Evolutionary conservation across 768 basidiomycete genomes (phyloP).

Genomic region (Boletus rufocinnamomeus): DNA sequence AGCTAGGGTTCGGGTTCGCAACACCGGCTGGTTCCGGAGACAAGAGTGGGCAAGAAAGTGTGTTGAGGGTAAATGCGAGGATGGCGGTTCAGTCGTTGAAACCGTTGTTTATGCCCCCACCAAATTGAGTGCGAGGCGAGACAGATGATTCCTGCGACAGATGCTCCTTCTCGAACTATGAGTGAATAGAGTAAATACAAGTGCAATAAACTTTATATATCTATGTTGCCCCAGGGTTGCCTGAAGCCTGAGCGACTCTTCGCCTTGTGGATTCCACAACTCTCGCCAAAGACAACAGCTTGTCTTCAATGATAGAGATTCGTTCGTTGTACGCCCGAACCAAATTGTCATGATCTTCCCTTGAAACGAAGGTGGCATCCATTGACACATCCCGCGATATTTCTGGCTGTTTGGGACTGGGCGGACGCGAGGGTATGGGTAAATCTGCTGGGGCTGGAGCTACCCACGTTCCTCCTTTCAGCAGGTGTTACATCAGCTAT

Average conservation of each 20-base stretch:
- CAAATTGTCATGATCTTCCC: background rate
- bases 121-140: conserved; percentile 7
- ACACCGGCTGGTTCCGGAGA: conserved; percentile 13
- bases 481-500: background rate
- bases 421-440: no score
- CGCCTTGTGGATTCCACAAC: background rate
- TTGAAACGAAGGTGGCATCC: background rate
- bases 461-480: background rate
- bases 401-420: no score
- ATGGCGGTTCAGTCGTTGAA: conserved; percentile 31
- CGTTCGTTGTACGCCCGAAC: background rate
- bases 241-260: background rate
- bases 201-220: background rate
- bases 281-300: background rate
- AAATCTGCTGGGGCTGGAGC: background rate
- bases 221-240: background rate
- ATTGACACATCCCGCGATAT: no score
- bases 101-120: conserved; percentile 26
- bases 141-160: background rate
- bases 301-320: background rate
- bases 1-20: conserved; percentile 44
- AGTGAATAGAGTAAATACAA: background rate
- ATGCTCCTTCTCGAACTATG: background rate
- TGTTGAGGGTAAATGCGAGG: conserved; percentile 30
- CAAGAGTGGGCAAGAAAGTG: conserved; percentile 20